phyloP scores from a whole-genome alignment of 1,139 yeast species.

The Maudiozyma humilis region DNA sequence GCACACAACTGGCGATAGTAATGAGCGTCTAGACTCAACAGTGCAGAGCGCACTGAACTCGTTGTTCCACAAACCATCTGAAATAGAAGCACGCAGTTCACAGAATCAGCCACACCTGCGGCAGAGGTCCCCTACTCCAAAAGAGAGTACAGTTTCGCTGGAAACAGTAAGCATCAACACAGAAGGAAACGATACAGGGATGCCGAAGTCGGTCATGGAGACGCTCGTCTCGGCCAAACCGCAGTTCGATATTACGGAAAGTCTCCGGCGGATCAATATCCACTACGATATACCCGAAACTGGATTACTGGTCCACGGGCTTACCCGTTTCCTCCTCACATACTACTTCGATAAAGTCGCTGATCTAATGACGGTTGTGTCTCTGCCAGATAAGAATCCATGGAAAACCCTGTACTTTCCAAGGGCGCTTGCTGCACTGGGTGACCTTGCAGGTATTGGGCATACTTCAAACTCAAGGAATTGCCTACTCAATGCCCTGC shows the following conservation, averaged over 20 bases:
- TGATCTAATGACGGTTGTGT: constrained; percentile 80
- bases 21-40: not conserved
- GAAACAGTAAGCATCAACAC: constrained; percentile 15
- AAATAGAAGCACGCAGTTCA: not conserved
- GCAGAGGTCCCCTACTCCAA: not conserved
- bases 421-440: constrained; percentile 65
- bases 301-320: constrained; percentile 56
- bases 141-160: not conserved
- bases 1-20: not conserved
- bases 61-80: constrained; percentile 1
- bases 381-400: constrained; percentile 63
- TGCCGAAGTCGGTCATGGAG: constrained; percentile 36
- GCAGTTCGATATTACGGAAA: constrained; percentile 9
- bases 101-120: constrained; percentile 1
- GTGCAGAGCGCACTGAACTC: constrained; percentile 3
- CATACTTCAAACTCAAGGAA: constrained; percentile 68
- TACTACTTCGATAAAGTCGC: constrained; percentile 77
- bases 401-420: constrained; percentile 85
- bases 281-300: constrained; percentile 50
- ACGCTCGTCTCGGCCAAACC: constrained; percentile 19
- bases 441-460: constrained; percentile 71
- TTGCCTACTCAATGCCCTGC: constrained; percentile 66
- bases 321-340: constrained; percentile 59
- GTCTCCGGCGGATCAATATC: constrained; percentile 23
- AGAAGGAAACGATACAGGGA: constrained; percentile 20